Evolutionary conservation across 805 yeast species (phyloP).

Genomic region (Spathaspora girioi): DNA sequence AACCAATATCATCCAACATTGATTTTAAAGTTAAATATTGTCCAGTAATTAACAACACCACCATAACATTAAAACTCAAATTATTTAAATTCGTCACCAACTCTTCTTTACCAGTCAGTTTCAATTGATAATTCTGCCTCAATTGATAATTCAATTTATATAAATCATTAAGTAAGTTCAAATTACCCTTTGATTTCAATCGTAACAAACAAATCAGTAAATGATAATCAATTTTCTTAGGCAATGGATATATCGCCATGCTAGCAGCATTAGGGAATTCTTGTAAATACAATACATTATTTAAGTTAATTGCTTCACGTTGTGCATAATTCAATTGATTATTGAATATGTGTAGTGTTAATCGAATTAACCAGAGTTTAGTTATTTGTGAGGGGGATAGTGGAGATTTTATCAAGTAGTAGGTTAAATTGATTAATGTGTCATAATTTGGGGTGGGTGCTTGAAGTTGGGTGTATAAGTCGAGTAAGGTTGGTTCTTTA

Average conservation of each 20-base stretch:
- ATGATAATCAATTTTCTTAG: slow-evolving; percentile 28
- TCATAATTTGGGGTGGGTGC: slow-evolving; percentile 1
- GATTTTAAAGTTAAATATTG: slow-evolving; percentile 24
- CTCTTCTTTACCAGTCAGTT: slow-evolving; percentile 17
- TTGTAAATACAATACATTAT: slow-evolving; percentile 28
- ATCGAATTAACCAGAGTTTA: slow-evolving; percentile 35
- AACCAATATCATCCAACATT: slow-evolving; percentile 20
- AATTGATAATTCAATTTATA: slow-evolving; percentile 41
- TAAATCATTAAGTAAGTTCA: slow-evolving; percentile 39
- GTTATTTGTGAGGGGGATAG: slow-evolving; percentile 2
- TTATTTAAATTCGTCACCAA: slow-evolving; percentile 18
- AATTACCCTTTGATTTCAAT: slow-evolving; percentile 40
- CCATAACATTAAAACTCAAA: slow-evolving; percentile 30
- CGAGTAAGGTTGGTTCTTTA: neutral
- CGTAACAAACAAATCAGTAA: slow-evolving; percentile 33
- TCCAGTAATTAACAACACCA: slow-evolving; percentile 26
- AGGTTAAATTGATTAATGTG: slow-evolving; percentile 12
- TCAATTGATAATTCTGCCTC: slow-evolving; percentile 33
- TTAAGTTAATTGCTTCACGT: slow-evolving; percentile 34
- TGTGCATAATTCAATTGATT: slow-evolving; percentile 28
- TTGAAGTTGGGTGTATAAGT: neutral
- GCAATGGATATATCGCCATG: slow-evolving; percentile 27
- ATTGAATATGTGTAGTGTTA: slow-evolving; percentile 26
- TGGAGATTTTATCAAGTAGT: slow-evolving; percentile 11
- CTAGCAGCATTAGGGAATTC: slow-evolving; percentile 20